These are phyloP conservation scores for Wickerhamomyces rabaulensis DNA, from an alignment of 805 yeast genomes.

Conservation along the genomic window DNA sequence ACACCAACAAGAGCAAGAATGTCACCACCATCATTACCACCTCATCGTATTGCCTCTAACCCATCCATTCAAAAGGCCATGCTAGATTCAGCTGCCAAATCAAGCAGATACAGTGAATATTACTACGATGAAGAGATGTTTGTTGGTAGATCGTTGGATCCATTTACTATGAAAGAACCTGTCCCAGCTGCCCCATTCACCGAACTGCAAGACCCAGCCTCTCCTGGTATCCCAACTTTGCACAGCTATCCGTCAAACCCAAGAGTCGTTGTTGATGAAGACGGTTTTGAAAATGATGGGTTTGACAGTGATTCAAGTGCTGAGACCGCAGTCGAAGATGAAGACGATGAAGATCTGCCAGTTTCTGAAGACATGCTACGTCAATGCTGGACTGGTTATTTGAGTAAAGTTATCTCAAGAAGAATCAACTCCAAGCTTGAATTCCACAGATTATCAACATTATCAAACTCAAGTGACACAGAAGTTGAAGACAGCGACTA, in stretches of 20 bases:
- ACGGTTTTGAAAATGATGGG: conserved; percentile 1
- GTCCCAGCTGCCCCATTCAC: neutral
- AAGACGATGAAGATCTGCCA: conserved; percentile 7
- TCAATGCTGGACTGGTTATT: conserved; percentile 5
- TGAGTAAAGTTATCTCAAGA: conserved; percentile 15
- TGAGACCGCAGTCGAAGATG: conserved; percentile 2
- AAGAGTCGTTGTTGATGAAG: conserved; percentile 8
- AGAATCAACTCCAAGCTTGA: conserved; percentile 22
- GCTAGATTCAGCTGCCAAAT: conserved; percentile 1
- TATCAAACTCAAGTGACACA: conserved; percentile 11
- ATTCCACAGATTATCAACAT: conserved; percentile 6
- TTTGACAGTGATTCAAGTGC: neutral
- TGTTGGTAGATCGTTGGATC: neutral
- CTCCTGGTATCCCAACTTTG: neutral
- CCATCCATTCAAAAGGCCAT: conserved; percentile 10
- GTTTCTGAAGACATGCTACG: conserved; percentile 1
- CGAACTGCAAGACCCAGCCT: neutral
- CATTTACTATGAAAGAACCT: neutral
- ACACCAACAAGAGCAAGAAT: neutral
- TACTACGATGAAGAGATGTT: conserved; percentile 1
- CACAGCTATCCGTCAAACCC: conserved; percentile 8
- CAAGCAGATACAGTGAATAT: neutral
- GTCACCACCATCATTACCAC: conserved; percentile 20
- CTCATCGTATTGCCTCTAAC: conserved; percentile 19
- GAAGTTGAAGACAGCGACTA: conserved; percentile 6